phyloP scores from a whole-genome alignment of 495 filamentous ascomycete species.

The Aspergillus heteromorphus region DNA sequence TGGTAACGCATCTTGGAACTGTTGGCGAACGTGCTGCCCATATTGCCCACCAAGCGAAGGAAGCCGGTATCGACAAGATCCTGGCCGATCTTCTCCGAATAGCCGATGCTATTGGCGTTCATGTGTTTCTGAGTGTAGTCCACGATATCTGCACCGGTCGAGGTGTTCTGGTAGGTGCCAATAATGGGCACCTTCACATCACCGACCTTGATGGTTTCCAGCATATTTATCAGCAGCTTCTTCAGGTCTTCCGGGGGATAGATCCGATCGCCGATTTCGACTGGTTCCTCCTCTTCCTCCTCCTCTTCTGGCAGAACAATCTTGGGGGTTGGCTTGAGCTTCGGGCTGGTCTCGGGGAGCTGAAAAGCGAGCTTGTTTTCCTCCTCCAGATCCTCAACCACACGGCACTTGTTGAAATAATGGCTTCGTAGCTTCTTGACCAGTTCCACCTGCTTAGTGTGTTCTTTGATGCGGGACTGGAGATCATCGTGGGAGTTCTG shows the following conservation, averaged over 20 bases:
- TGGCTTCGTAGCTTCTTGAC: constrained; percentile 89
- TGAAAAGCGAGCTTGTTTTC: constrained; percentile 98
- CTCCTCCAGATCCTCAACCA: constrained; percentile 94
- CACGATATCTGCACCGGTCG: constrained; percentile 84
- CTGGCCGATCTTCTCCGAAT: constrained; percentile 89
- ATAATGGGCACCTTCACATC: constrained; percentile 94
- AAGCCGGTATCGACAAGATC: constrained; percentile 85
- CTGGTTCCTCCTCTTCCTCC: constrained; percentile 65
- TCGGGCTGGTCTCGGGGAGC: constrained; percentile 61
- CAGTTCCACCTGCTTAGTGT: constrained; percentile 83
- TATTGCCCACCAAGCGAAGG: constrained; percentile 83
- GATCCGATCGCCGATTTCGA: constrained; percentile 85
- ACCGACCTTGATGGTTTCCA: constrained; percentile 77
- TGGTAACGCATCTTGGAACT: constrained; percentile 96
- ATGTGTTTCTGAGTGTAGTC: constrained; percentile 89
- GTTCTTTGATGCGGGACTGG: constrained; percentile 78
- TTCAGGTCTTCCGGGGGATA: constrained; percentile 83
- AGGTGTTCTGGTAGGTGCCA: constrained; percentile 89
- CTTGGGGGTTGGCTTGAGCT: constrained; percentile 48
- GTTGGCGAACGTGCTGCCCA: constrained; percentile 94
- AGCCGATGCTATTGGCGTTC: constrained; percentile 73
- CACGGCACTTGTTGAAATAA: constrained; percentile 98
- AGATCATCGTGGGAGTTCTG: constrained; percentile 92
- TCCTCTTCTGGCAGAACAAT: constrained; percentile 55
- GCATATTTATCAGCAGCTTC: constrained; percentile 80